Base-by-base conservation (phyloP, 2,329 filamentous ascomycete genomes). In the Fusarium camptoceras region DNA sequence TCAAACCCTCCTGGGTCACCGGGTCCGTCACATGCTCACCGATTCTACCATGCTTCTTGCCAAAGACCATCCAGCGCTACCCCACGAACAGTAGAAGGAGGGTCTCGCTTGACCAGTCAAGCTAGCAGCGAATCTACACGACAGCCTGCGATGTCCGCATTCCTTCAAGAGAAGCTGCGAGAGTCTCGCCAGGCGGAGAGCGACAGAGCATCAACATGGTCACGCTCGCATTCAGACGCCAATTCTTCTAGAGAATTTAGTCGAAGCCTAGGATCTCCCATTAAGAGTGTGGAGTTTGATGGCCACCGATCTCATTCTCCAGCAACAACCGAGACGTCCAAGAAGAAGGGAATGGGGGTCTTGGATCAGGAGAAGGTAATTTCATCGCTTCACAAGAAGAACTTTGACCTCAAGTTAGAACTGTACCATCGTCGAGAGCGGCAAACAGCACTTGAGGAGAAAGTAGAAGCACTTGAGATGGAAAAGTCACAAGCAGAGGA, bases 361-460 rank as follows among this genome's bases (percentile, higher is more conserved):
- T 90, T 91, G 75, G 90, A 92, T 72, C 89, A 91, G 82, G 90
- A 93, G 77, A 83, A 89, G 85, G 87, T 89, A 56, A 80, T 93
- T 55, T 91, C 91, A 7, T 89, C 84, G 3, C 80, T 93, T 24
- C 89, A 91, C 77, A 94, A 94, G 76, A 88, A 92, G 79, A 94
- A 93, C 74, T 94, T 93, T 71, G 91, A 92, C 70, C 83, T 94
- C 43, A 93, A 94, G 77, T 82, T 93, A 31, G 91, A 93, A 76
- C 79, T 94, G 2, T 92, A 87, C 71, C 90, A 93, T 75, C 85
- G 90, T 9, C 85, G 91, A 28, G 87, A 93, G 78, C 85, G 86
- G 55, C 89, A 91, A 73, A 84, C 83, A 11, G 81, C 81, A 24
- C 74, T 93, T 34, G 89, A 92, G 74, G 83, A 85, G 34, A 83